Percentiles rank a stretch among this genome's conserved stretches.
Conservation (phyloP, 2,329 filamentous ascomycete genomes). For the Aspergillus sp. region DNA sequence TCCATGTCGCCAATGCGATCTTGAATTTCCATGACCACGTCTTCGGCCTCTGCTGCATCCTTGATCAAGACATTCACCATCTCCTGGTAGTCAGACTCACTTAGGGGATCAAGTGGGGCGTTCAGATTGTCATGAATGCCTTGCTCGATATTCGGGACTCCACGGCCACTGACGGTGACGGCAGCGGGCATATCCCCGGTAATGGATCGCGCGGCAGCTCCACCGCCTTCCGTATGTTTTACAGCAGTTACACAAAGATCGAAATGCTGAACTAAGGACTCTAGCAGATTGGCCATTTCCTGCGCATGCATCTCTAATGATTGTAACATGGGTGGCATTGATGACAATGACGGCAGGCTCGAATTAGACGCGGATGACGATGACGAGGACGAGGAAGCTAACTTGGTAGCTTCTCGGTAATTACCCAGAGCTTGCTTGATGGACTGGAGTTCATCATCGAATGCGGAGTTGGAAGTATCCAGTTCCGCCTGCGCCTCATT, state of each 20-base stretch:
- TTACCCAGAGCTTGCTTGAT: conserved; percentile 61
- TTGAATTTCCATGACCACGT: conserved; percentile 67
- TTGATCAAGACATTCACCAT: conserved; percentile 75
- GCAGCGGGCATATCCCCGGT: conserved; percentile 62
- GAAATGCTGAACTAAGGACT: conserved; percentile 82
- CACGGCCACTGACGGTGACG: conserved; percentile 44
- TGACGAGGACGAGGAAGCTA: conserved; percentile 40
- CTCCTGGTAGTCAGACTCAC: conserved; percentile 72
- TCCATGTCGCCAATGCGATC: conserved; percentile 79
- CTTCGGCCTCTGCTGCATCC: conserved; percentile 60
- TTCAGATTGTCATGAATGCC: conserved; percentile 37
- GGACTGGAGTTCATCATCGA: conserved; percentile 70
- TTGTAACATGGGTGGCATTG: conserved; percentile 58
- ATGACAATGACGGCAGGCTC: conserved; percentile 39
- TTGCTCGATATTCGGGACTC: conserved; percentile 34
- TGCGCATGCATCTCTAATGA: conserved; percentile 73
- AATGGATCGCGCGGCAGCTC: conserved; percentile 67
- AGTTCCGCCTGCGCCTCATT: conserved; percentile 62
- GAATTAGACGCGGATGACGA: conserved; percentile 36
- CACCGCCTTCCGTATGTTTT: conserved; percentile 81
- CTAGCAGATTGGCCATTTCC: conserved; percentile 77
- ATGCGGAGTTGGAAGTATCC: conserved; percentile 59
- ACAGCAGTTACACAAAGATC: conserved; percentile 91
- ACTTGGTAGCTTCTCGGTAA: conserved; percentile 40
- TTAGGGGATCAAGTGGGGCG: conserved; percentile 67